Percentiles rank a stretch among this genome's conserved stretches.
These are phyloP conservation scores for Ceratocystis variospora DNA, from an alignment of 2,329 filamentous ascomycete genomes.

Conservation along the genomic window DNA sequence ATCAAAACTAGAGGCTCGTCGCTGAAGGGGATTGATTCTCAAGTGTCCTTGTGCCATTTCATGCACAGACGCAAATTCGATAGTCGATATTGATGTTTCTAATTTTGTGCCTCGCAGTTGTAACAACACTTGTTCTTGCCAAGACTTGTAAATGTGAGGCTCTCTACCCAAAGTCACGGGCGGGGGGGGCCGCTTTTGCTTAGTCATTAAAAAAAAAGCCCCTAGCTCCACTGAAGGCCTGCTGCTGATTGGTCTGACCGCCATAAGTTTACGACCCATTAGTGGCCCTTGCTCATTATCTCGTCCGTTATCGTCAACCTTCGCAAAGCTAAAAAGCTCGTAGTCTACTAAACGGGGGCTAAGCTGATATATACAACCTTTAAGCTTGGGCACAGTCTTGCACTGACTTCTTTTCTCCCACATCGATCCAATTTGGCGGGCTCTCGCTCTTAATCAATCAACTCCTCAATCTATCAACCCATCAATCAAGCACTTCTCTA, in stretches of 20 bases:
- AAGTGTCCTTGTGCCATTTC: neutral
- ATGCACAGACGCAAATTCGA: neutral
- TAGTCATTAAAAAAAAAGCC: neutral
- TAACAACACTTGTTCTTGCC: neutral
- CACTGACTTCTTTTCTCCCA: constrained; percentile 1
- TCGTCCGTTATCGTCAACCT: constrained; percentile 5
- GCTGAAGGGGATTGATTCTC: neutral
- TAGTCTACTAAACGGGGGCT: neutral
- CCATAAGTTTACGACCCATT: neutral
- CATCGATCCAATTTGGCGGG: neutral
- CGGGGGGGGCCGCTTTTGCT: neutral
- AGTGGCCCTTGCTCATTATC: neutral
- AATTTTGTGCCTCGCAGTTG: neutral
- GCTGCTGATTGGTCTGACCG: neutral
- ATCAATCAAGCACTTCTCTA: neutral
- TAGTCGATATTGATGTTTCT: neutral
- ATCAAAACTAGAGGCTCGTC: neutral
- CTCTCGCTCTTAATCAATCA: neutral
- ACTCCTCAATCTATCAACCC: neutral
- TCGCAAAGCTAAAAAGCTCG: neutral
- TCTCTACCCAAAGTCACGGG: neutral
- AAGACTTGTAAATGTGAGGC: neutral
- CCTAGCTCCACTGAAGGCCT: neutral
- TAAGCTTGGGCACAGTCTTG: neutral
- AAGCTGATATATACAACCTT: neutral